Percentiles rank a stretch among this genome's conserved stretches.
These are phyloP conservation scores for Naganishia cerealis DNA, from an alignment of 1,284 basidiomycete species.

Conservation along the genomic window DNA sequence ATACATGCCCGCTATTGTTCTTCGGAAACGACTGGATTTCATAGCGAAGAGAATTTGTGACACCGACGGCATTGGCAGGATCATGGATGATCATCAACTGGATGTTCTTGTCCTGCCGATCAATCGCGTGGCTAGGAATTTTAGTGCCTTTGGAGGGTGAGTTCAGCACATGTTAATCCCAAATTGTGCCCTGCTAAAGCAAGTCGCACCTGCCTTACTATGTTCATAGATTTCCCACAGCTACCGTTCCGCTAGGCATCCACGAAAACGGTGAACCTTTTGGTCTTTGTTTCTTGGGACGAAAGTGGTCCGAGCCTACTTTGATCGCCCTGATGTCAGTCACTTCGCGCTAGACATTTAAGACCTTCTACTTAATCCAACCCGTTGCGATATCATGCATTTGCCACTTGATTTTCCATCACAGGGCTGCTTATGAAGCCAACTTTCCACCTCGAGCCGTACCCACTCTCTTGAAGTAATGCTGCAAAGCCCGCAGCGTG, in stretches of 20 bases:
- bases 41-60: neutral
- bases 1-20: no score
- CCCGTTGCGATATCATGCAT: neutral
- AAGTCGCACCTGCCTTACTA: neutral
- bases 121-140: neutral
- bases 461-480: neutral
- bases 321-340: constrained; percentile 13
- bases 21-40: no score
- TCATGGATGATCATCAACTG: neutral
- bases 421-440: constrained; percentile 12
- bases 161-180: neutral
- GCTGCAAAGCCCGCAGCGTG: no score
- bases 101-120: constrained; percentile 17
- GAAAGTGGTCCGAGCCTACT: constrained; percentile 5
- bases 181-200: no score
- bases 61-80: constrained; percentile 10
- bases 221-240: neutral
- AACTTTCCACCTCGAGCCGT: constrained; percentile 9
- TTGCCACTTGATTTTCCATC: neutral
- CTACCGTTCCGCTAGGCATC: neutral
- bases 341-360: no score
- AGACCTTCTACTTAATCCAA: no score
- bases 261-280: constrained; percentile 21
- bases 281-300: constrained; percentile 11
- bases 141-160: constrained; percentile 2